phyloP scores from a whole-genome alignment of 2,329 filamentous ascomycete species.

The Setomelanomma holmii region DNA sequence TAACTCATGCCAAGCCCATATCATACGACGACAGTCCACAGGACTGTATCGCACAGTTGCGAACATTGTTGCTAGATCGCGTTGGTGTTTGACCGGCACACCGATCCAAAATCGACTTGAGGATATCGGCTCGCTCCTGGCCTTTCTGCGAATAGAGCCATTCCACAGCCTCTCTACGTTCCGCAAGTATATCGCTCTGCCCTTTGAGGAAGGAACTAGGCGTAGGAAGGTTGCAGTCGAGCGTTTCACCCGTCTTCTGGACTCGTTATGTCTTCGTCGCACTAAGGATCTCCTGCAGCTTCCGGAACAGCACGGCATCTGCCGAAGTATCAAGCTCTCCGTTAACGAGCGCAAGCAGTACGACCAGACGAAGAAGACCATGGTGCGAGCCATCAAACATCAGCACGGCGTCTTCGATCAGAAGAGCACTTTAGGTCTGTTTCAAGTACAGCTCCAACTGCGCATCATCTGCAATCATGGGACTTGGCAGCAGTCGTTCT shows the following conservation, averaged over 20 bases:
- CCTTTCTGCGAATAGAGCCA: constrained; percentile 55
- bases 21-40: constrained; percentile 59
- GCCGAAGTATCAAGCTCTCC: constrained; percentile 44
- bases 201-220: constrained; percentile 43
- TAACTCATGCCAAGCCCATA: constrained; percentile 57
- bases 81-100: constrained; percentile 52
- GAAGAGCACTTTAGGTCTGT: constrained; percentile 52
- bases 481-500: constrained; percentile 56
- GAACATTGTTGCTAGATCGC: constrained; percentile 52
- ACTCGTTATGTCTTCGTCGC: constrained; percentile 53
- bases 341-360: constrained; percentile 38
- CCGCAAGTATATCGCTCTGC: constrained; percentile 53
- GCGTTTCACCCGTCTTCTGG: constrained; percentile 38
- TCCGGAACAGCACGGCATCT: constrained; percentile 34
- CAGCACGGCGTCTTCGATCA: constrained; percentile 46
- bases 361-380: constrained; percentile 39
- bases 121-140: constrained; percentile 60
- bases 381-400: constrained; percentile 50
- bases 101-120: constrained; percentile 63
- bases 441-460: constrained; percentile 57
- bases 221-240: constrained; percentile 27
- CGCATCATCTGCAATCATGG: constrained; percentile 60
- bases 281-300: constrained; percentile 53
- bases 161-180: constrained; percentile 54
- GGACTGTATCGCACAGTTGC: constrained; percentile 53